Evolutionary conservation across 345 rosid species (phyloP), one percentile per base, ranked within the genome.

Genomic region (Turritis glabra): DNA sequence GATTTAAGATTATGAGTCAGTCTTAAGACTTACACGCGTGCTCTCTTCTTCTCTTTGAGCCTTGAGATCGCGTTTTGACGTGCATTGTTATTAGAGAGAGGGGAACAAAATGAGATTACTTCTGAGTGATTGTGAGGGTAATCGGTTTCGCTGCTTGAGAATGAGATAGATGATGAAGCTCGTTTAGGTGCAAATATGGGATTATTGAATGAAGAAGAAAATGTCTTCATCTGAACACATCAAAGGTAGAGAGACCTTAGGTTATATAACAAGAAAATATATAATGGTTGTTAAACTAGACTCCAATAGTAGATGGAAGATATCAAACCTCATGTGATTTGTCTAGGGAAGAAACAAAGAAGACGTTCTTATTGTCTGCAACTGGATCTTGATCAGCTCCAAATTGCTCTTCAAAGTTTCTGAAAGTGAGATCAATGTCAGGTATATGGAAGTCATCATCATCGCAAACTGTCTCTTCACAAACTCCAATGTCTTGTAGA

Each of bases 401-500:
- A 69, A 93, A 93, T 10, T 87, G 79, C 32, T 89, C 98, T 73
- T 93, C 98, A 67, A 85, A 85, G 85, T 85, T 89, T 67, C 78
- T 73, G 73, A 90, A 90, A 43, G 90, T 85, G 67, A 85, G 71
- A 77, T 89, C 97, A 54, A 93, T 88, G 63, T 93, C 97, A 30
- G 97, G 97, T 47, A 88, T 89, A 63, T 84, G 83, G 30, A 87
- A 82, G 75, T 90, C 86, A 50, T 87, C 85, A n/a, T 87, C 90
- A 43, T 70, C 72, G 53, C 69, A 76, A 9, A 79, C 74, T 44
- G 73, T 76, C 56, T 93, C 94, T 78, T 93, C 89, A 61, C 97
- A 93, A 62, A 90, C 87, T 13, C 92, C 97, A 69, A 90, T 83
- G 64, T 93, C 98, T 87, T 86, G 93, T 80, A 93, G 82, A 71